Percentiles rank a stretch among this genome's conserved stretches.
These are phyloP conservation scores for Ganoderma lucidum DNA, from an alignment of 1,284 basidiomycete genomes.

Conservation along the genomic window DNA sequence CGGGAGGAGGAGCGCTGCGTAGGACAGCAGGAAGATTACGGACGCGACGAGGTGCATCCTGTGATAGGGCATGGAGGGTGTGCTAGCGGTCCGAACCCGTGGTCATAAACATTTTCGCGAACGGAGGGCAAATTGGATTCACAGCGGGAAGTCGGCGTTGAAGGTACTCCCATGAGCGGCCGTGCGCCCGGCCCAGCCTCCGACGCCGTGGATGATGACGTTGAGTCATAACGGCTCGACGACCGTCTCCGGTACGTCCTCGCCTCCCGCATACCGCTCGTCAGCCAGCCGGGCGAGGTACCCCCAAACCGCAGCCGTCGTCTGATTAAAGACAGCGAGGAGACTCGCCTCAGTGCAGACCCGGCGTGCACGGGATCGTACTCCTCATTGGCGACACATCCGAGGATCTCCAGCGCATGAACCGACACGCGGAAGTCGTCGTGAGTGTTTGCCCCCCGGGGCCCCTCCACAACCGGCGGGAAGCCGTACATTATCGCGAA, in stretches of 20 bases:
- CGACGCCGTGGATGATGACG: slow-evolving; percentile 8
- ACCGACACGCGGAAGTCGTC: background rate
- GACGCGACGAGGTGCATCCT: slow-evolving; percentile 58
- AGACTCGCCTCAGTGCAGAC: background rate
- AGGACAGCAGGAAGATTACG: slow-evolving; percentile 47
- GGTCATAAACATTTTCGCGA: background rate
- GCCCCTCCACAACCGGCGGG: background rate
- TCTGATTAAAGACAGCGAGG: background rate
- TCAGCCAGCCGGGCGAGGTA: background rate
- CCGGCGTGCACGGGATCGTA: background rate
- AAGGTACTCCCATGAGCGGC: no score
- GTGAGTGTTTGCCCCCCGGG: background rate
- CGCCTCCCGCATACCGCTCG: background rate
- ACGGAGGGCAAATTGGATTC: background rate
- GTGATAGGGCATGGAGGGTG: background rate
- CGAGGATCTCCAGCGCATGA: slow-evolving; percentile 1
- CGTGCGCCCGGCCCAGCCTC: background rate
- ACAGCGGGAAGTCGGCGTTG: background rate
- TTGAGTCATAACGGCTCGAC: background rate
- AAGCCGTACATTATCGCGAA: background rate
- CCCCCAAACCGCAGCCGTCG: background rate
- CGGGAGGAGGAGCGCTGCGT: slow-evolving; percentile 39
- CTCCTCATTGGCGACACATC: background rate
- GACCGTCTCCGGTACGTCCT: background rate
- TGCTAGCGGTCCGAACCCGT: background rate